Percentiles rank a stretch among this genome's conserved stretches.
Evolutionary conservation across 306 rosid species (phyloP).

Genomic region (Inga laurina): DNA sequence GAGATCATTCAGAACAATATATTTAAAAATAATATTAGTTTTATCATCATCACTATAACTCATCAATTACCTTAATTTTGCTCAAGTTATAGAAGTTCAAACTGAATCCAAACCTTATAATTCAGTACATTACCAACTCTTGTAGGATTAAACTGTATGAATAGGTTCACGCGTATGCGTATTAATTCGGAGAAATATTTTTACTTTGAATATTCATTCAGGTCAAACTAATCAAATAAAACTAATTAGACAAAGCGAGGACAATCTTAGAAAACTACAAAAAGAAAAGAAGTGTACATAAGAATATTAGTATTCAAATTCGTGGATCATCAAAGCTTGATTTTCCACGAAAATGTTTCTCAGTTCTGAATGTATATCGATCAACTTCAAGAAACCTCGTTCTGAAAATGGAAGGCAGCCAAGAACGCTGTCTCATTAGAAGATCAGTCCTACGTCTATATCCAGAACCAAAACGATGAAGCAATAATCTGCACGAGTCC

Average conservation of each 20-base stretch:
- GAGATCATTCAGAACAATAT: too few relatives aligned
- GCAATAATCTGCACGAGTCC: background rate
- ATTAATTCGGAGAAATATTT: background rate
- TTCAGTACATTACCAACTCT: background rate
- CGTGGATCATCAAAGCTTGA: too few relatives aligned
- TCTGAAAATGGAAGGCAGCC: constrained; percentile 18
- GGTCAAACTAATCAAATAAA: background rate
- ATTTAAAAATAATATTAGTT: too few relatives aligned
- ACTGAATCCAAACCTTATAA: background rate
- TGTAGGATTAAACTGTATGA: background rate
- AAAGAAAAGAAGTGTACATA: background rate
- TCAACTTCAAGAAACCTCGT: constrained; percentile 10
- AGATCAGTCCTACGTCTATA: too few relatives aligned
- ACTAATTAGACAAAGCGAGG: too few relatives aligned
- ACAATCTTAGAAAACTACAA: background rate
- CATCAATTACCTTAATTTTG: too few relatives aligned
- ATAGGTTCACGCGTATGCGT: background rate
- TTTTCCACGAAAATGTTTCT: background rate
- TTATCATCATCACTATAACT: too few relatives aligned
- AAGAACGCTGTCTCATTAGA: background rate
- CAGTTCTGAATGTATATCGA: background rate
- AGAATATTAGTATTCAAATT: background rate
- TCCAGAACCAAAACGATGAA: too few relatives aligned
- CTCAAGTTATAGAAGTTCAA: too few relatives aligned
- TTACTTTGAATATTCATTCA: background rate